phyloP scores from a whole-genome alignment of 257 asterid genomes.

The Gentiana dahurica region DNA sequence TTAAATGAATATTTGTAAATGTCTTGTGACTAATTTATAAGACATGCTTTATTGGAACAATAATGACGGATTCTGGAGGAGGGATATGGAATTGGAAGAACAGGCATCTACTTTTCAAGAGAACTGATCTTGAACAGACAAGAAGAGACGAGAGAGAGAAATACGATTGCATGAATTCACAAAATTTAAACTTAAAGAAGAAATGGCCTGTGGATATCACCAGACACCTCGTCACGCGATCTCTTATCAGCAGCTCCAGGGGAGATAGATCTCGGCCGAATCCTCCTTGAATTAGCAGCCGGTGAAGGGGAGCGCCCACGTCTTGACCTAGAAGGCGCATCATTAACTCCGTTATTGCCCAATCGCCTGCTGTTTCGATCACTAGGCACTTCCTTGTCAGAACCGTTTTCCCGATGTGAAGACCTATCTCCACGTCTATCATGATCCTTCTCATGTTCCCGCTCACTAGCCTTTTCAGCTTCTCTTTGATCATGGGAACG shows the following conservation, averaged over 20 bases:
- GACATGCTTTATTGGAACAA: background rate
- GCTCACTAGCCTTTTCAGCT: slow-evolving; percentile 34
- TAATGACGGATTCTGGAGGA: background rate
- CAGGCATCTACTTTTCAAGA: too few species aligned
- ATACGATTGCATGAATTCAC: background rate
- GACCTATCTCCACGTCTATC: slow-evolving; percentile 37
- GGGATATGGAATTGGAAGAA: background rate
- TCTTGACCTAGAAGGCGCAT: slow-evolving; percentile 43
- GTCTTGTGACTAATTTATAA: background rate
- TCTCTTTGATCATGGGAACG: slow-evolving; percentile 51
- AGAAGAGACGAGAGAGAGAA: too few species aligned
- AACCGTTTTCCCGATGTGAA: slow-evolving; percentile 32
- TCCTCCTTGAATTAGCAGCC: slow-evolving; percentile 40
- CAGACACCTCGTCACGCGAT: slow-evolving; percentile 80
- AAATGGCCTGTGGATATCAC: slow-evolving; percentile 50
- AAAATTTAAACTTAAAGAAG: slow-evolving; percentile 6
- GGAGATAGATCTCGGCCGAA: slow-evolving; percentile 61
- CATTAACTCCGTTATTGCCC: slow-evolving; percentile 44
- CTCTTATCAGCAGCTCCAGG: slow-evolving; percentile 46
- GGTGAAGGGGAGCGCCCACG: slow-evolving; percentile 51
- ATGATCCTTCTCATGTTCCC: slow-evolving; percentile 36
- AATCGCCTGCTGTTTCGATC: slow-evolving; percentile 46
- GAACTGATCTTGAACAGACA: too few species aligned
- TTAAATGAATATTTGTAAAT: too few species aligned
- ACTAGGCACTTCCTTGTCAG: slow-evolving; percentile 29